phyloP scores from a whole-genome alignment of 2,329 filamentous ascomycete genomes.

The Colletotrichum orchidophilum region DNA sequence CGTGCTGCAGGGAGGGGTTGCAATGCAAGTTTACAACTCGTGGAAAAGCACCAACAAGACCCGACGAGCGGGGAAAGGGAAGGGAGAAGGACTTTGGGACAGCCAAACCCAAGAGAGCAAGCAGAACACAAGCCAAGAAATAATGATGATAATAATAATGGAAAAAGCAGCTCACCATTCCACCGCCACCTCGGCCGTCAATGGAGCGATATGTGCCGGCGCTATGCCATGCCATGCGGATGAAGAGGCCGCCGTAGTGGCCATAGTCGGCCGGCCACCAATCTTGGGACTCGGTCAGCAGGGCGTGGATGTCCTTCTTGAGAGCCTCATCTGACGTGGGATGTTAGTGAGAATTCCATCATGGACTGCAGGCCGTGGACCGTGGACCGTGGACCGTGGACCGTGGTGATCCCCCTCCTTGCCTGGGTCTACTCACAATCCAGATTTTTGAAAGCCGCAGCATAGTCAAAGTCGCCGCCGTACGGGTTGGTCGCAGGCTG shows the following conservation, averaged over 20 bases:
- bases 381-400: too few species aligned
- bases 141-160: neutral
- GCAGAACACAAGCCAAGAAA: neutral
- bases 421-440: conserved; percentile 59
- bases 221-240: conserved; percentile 85
- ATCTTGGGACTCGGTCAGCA: conserved; percentile 83
- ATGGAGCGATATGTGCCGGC: conserved; percentile 80
- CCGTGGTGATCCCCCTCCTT: too few species aligned
- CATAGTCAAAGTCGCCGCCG: conserved; percentile 75
- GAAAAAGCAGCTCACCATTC: conserved; percentile 50
- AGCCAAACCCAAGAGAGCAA: neutral
- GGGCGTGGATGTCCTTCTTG: conserved; percentile 76
- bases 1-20: neutral
- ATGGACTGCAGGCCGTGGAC: too few species aligned
- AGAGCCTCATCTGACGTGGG: conserved; percentile 59
- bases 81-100: neutral
- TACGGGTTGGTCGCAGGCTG: conserved; percentile 70
- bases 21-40: neutral
- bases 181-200: conserved; percentile 80
- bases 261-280: conserved; percentile 87
- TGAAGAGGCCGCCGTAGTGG: conserved; percentile 82
- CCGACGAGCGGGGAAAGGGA: neutral
- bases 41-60: neutral
- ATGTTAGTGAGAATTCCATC: neutral
- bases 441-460: conserved; percentile 75